Percentiles rank a stretch among this genome's conserved stretches.
Conservation (phyloP, 345 rosid species). For the Brassica cretica region DNA sequence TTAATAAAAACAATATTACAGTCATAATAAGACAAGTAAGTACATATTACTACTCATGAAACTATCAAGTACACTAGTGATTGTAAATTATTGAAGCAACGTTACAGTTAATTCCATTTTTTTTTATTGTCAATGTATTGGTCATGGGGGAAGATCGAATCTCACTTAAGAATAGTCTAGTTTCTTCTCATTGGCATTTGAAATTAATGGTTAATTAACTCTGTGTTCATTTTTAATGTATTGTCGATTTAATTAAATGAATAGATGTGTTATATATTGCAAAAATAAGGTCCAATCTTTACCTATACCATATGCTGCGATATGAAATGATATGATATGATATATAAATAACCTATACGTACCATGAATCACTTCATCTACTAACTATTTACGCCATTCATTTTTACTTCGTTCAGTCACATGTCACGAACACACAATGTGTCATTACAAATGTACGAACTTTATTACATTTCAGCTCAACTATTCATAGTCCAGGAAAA, state of each 20-base stretch:
- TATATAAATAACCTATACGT: not conserved
- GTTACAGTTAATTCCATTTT: not conserved
- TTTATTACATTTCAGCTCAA: not conserved
- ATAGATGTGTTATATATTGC: not conserved
- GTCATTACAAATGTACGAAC: slow-evolving; percentile 7
- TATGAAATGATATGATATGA: not conserved
- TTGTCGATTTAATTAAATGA: not conserved
- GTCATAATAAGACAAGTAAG: not conserved
- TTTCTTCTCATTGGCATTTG: not conserved
- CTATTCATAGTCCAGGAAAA: not conserved
- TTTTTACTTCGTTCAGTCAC: slow-evolving; percentile 1
- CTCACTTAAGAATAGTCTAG: not conserved
- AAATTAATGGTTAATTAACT: not conserved
- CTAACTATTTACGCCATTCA: slow-evolving; percentile 18
- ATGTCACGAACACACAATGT: slow-evolving; percentile 6
- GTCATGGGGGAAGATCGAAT: not conserved
- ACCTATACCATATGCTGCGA: slow-evolving; percentile 12
- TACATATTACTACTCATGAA: slow-evolving; percentile 12
- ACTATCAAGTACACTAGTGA: not conserved
- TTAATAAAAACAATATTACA: not conserved
- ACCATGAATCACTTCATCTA: slow-evolving; percentile 23
- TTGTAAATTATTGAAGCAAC: not conserved
- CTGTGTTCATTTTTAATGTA: not conserved
- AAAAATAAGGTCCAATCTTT: slow-evolving; percentile 12
- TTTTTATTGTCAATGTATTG: not conserved